These are phyloP conservation scores for Saturnispora serradocipensis DNA, from an alignment of 805 yeast genomes.

Conservation along the genomic window DNA sequence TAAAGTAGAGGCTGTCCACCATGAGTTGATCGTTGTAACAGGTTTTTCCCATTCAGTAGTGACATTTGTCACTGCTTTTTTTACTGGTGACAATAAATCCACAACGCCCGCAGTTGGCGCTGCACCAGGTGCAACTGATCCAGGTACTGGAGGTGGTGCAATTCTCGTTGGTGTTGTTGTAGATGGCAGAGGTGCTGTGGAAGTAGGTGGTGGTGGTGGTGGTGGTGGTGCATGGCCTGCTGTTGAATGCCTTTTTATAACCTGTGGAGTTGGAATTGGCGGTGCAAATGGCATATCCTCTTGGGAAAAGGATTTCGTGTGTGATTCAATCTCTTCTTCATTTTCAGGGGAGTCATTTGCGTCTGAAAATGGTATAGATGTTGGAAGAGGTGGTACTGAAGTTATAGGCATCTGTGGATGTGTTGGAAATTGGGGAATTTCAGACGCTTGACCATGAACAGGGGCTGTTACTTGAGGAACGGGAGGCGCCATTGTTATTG, in stretches of 20 bases:
- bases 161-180: slow-evolving; percentile 11
- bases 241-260: slow-evolving; percentile 1
- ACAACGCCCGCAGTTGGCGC: not conserved
- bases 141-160: slow-evolving; percentile 1
- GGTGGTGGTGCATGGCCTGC: slow-evolving; percentile 10
- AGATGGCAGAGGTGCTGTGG: slow-evolving; percentile 11
- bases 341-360: not conserved
- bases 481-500: slow-evolving; percentile 11
- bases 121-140: not conserved
- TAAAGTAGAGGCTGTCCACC: slow-evolving; percentile 61
- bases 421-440: not conserved
- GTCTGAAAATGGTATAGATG: not conserved
- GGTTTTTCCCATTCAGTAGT: not conserved
- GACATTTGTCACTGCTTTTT: not conserved
- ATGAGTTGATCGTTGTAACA: slow-evolving; percentile 26
- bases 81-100: not conserved
- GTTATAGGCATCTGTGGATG: not conserved
- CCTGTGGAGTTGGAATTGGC: slow-evolving; percentile 4
- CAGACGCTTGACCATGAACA: not conserved
- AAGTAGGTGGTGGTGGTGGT: slow-evolving; percentile 14
- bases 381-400: not conserved
- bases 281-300: not conserved
- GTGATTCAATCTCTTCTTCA: not conserved
- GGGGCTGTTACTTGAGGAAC: slow-evolving; percentile 16
- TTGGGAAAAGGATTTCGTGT: not conserved